Conservation (phyloP, 257 asterid genomes). For the Nemophila menziesii region DNA sequence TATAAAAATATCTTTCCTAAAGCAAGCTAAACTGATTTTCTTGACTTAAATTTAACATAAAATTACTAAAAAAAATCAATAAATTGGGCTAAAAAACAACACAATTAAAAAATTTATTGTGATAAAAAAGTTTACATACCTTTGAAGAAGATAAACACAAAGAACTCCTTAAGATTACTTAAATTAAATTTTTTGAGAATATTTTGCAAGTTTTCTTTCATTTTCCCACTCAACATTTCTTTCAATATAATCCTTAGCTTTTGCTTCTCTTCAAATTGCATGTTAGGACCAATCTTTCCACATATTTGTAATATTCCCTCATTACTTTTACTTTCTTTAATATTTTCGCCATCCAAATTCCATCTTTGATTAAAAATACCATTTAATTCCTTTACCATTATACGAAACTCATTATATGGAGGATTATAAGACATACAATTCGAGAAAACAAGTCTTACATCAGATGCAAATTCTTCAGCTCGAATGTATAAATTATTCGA, state of each 20-base stretch:
- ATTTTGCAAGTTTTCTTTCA: constrained; percentile 22
- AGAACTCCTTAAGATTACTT: constrained; percentile 3
- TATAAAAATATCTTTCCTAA: too few species aligned
- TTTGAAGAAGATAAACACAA: too few species aligned
- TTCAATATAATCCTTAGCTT: constrained; percentile 26
- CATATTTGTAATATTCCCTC: too few species aligned
- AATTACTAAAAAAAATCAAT: too few species aligned
- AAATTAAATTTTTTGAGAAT: constrained; percentile 18
- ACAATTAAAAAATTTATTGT: too few species aligned
- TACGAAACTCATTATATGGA: constrained; percentile 31
- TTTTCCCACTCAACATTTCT: constrained; percentile 22
- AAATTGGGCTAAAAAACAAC: too few species aligned
- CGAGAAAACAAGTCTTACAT: constrained; percentile 54
- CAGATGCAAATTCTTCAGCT: constrained; percentile 58
- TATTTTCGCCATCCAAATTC: constrained; percentile 26
- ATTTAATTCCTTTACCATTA: constrained; percentile 39
- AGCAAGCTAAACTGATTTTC: too few species aligned
- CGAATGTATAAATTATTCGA: constrained; percentile 31
- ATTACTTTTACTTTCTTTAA: constrained; percentile 24
- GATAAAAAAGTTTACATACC: constrained; percentile 18
- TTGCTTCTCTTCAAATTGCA: constrained; percentile 29
- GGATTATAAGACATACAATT: constrained; percentile 74
- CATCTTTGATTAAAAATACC: too few species aligned
- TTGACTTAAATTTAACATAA: too few species aligned
- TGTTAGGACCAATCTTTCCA: too few species aligned